Evolutionary conservation across 352 stramenopile genomes (phyloP).

Genomic region (Globisporangium irregulare): DNA sequence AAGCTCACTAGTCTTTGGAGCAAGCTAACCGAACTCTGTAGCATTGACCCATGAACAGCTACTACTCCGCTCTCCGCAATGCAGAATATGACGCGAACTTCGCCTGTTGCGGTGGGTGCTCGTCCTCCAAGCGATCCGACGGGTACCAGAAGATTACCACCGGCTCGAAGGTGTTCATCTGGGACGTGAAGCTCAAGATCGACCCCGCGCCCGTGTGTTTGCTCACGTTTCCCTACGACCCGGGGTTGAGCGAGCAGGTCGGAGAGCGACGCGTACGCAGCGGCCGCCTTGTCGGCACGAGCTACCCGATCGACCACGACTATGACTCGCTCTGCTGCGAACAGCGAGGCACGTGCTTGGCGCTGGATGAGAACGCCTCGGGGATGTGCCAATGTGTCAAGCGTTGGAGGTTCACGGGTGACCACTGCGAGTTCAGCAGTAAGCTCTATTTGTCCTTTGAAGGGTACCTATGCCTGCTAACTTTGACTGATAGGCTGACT

Average conservation of each 20-base stretch:
- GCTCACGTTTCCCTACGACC: constrained; percentile 63
- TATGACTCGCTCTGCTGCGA: constrained; percentile 67
- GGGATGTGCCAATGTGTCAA: constrained; percentile 64
- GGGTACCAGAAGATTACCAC: constrained; percentile 44
- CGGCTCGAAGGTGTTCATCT: constrained; percentile 61
- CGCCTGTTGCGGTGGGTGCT: constrained; percentile 69
- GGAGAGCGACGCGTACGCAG: constrained; percentile 59
- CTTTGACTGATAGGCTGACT: background rate
- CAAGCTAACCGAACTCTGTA: background rate
- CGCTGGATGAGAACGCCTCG: constrained; percentile 53
- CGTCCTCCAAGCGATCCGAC: constrained; percentile 47
- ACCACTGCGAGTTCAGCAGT: constrained; percentile 68
- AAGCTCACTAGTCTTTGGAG: background rate
- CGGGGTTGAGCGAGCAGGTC: constrained; percentile 48
- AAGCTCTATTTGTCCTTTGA: constrained; percentile 8
- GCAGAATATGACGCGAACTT: constrained; percentile 46
- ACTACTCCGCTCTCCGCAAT: background rate
- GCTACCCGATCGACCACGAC: constrained; percentile 72
- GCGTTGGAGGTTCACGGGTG: constrained; percentile 61
- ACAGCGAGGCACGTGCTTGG: constrained; percentile 45
- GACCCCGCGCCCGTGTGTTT: constrained; percentile 36
- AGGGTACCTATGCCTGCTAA: background rate
- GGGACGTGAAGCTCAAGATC: constrained; percentile 63
- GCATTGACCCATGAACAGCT: constrained; percentile 1
- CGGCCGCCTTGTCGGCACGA: constrained; percentile 52